Evolutionary conservation across 169 alveolate species (phyloP).

Genomic region (Plasmodium cynomolgi): DNA sequence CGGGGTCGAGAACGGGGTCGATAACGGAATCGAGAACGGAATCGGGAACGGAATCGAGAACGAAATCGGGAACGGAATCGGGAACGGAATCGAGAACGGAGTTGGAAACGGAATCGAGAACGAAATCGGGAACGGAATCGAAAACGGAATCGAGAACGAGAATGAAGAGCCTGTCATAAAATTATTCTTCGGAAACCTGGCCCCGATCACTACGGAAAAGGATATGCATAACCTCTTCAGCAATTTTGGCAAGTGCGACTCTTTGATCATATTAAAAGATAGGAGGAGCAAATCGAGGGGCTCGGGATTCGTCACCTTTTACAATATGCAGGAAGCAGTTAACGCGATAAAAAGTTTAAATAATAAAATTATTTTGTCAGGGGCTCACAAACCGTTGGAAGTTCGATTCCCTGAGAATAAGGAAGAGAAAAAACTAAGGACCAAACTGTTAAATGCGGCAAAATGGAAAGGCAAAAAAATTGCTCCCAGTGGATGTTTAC

Average conservation of each 20-base stretch:
- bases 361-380: conserved; percentile 72
- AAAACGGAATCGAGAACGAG: not conserved
- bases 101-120: too few species aligned
- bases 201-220: conserved; percentile 76
- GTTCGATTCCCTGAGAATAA: conserved; percentile 75
- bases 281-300: conserved; percentile 75
- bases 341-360: conserved; percentile 69
- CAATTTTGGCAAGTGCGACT: conserved; percentile 69
- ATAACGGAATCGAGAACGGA: not conserved
- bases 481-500: conserved; percentile 75
- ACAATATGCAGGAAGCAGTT: conserved; percentile 59
- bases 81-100: too few species aligned
- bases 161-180: conserved; percentile 55
- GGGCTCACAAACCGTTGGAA: conserved; percentile 75
- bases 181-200: conserved; percentile 72
- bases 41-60: not conserved
- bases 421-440: conserved; percentile 63
- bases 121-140: not conserved
- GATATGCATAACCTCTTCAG: conserved; percentile 72
- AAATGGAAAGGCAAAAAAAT: conserved; percentile 75
- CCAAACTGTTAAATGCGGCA: conserved; percentile 73
- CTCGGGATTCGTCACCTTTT: conserved; percentile 76
- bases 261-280: conserved; percentile 70
- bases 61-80: too few species aligned
- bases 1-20: not conserved